phyloP scores from a whole-genome alignment of 495 filamentous ascomycete species.

The Penicillium ucsense region DNA sequence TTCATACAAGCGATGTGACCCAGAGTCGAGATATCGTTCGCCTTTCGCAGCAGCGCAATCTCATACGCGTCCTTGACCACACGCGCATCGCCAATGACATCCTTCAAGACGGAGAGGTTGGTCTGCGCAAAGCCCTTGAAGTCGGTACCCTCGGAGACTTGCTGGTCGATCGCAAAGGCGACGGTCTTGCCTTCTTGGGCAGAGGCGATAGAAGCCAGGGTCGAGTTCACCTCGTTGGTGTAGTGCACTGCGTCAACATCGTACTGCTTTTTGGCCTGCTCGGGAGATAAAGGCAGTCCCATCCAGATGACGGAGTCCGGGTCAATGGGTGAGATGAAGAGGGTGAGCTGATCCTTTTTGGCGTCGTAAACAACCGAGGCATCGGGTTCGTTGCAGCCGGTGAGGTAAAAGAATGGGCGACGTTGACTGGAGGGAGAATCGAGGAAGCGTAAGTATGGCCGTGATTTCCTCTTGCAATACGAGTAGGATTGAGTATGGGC shows the following conservation, averaged over 20 bases:
- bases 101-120: constrained; percentile 53
- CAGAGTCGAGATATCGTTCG: constrained; percentile 68
- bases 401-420: constrained; percentile 90
- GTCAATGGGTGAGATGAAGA: constrained; percentile 87
- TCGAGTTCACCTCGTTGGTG: constrained; percentile 59
- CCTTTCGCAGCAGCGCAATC: constrained; percentile 70
- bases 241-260: constrained; percentile 73
- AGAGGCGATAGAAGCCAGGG: constrained; percentile 39
- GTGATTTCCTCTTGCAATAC: neutral
- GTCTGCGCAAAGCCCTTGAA: constrained; percentile 55
- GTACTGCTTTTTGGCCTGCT: constrained; percentile 66
- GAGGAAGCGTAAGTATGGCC: no score
- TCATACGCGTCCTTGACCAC: constrained; percentile 81
- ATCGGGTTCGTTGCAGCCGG: constrained; percentile 76
- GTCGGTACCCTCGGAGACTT: constrained; percentile 54
- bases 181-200: constrained; percentile 38
- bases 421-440: constrained; percentile 47
- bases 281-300: constrained; percentile 66
- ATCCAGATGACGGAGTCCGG: constrained; percentile 93
- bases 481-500: neutral
- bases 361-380: constrained; percentile 77
- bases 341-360: constrained; percentile 56
- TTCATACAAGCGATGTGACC: constrained; percentile 66
- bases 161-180: constrained; percentile 61
- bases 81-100: constrained; percentile 66